Base-by-base conservation (phyloP, 371 early-diverging fungal species). In the Apophysomyces sp. region DNA sequence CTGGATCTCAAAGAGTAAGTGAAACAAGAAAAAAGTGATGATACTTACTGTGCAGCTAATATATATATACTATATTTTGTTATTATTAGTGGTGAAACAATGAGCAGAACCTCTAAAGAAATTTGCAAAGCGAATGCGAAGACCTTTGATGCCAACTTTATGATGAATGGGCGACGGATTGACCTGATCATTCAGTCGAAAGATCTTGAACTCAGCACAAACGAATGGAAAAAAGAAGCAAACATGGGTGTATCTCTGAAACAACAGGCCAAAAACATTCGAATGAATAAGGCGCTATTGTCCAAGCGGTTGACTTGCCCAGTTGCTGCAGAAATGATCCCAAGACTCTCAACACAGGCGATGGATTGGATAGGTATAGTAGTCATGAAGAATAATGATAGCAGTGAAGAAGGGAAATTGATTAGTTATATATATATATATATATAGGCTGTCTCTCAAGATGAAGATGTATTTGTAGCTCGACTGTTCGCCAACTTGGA, bases 1-100 rank as follows among this genome's bases (percentile, higher is more conserved):
- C 39, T 57, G 24, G 57, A 57, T n/a, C 34, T 55, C 24, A 24
- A 57, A 57, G 34, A 57, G 57, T 40, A 57, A 37, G 57, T 18
- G 34, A 34, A 34, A 5, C 5, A 34, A 34, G 12, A 34, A 5
- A 34, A 34, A 34, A 34, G 34, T 34, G 34, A 34, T 34, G 34
- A 34, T 34, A 34, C 34, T 34, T 5, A 34, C 34, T n/a, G 12
- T 34, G 34, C 34, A 34, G 12, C 34, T 7, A 5, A 34, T 34
- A 34, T 7, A 34, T 34, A 34, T n/a, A n/a, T n/a, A n/a, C n/a
- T n/a, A n/a, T n/a, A n/a, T n/a, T 34, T 34, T 34, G 5, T 7
- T 34, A 5, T 34, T 34, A 5, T 34, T 34, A 34, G 34, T 40
- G 40, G 40, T 9, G 40, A 40, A 5, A 12, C 16, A 5, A 40